Evolutionary conservation across 495 filamentous ascomycete genomes (phyloP).

Genomic region (Margaritispora aquatica): DNA sequence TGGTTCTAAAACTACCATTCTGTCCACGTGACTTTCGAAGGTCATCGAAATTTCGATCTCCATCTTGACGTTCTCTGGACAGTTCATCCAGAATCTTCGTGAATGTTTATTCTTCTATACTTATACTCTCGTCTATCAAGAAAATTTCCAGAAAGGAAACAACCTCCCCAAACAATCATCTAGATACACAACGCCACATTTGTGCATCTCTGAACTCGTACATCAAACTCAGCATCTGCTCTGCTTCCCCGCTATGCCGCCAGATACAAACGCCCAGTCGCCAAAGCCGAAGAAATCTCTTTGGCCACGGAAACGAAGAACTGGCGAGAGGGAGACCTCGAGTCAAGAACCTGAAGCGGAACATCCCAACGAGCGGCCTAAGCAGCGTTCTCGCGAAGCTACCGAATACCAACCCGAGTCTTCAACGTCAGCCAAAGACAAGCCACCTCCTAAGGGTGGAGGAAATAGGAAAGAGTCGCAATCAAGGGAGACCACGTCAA

Average conservation of each 20-base stretch:
- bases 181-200: too few species aligned
- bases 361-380: neutral
- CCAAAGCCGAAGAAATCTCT: neutral
- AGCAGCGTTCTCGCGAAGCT: neutral
- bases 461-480: neutral
- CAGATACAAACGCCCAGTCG: neutral
- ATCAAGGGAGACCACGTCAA: neutral
- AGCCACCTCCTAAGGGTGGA: neutral
- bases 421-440: neutral
- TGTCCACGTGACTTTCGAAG: neutral
- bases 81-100: neutral
- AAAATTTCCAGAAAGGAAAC: neutral
- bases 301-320: neutral
- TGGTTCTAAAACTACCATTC: neutral
- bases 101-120: too few species aligned
- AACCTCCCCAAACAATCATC: too few species aligned
- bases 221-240: too few species aligned
- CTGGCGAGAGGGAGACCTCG: neutral
- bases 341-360: neutral
- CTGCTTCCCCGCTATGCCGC: neutral
- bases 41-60: neutral
- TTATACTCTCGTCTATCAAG: too few species aligned
- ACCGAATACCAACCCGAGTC: too few species aligned
- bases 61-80: neutral
- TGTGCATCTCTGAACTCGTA: too few species aligned